A percentile compares a stretch with the other conserved stretches of the same genome.
Evolutionary conservation across 345 rosid genomes (phyloP).

Genomic region (Populus simonii): DNA sequence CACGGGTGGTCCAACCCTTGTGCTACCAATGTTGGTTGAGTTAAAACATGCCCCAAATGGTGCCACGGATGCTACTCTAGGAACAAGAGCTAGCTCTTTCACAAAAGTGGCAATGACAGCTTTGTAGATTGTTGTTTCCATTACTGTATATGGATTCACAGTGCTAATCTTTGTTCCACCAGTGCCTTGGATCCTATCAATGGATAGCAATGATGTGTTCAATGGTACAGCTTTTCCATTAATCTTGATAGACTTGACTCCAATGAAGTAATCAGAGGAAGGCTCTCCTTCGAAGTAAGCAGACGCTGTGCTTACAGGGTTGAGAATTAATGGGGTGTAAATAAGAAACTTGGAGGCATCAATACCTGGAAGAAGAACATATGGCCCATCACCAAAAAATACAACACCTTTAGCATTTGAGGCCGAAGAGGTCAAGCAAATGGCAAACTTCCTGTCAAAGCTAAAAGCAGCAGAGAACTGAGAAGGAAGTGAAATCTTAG

Average conservation of each 20-base stretch:
- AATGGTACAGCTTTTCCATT: slow-evolving; percentile 15
- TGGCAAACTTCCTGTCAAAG: slow-evolving; percentile 19
- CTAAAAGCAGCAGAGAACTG: slow-evolving; percentile 20
- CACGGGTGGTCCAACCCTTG: slow-evolving; percentile 9
- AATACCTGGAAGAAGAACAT: slow-evolving; percentile 1
- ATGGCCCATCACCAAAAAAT: slow-evolving; percentile 23
- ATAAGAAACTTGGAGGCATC: slow-evolving; percentile 16
- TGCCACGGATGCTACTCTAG: slow-evolving; percentile 1
- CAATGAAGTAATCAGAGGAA: slow-evolving; percentile 26
- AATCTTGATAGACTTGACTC: slow-evolving; percentile 18
- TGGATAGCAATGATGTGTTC: slow-evolving; percentile 6
- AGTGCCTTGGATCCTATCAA: slow-evolving; percentile 6
- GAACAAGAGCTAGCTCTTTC: slow-evolving; percentile 3
- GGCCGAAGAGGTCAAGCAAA: slow-evolving; percentile 18
- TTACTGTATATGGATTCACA: slow-evolving; percentile 19
- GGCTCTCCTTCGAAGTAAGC: slow-evolving; percentile 11
- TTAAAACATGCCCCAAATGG: slow-evolving; percentile 18
- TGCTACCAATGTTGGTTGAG: background rate
- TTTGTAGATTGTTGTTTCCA: slow-evolving; percentile 19
- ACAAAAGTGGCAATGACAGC: slow-evolving; percentile 10
- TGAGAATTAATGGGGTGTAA: slow-evolving; percentile 20
- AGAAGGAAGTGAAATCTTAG: slow-evolving; percentile 13
- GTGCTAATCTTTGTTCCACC: slow-evolving; percentile 30
- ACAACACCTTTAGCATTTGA: slow-evolving; percentile 14
- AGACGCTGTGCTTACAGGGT: slow-evolving; percentile 18